Evolutionary conservation across 495 filamentous ascomycete genomes (phyloP), one percentile per base, ranked within the genome.

Genomic region (Corynascus novoguineensis): DNA sequence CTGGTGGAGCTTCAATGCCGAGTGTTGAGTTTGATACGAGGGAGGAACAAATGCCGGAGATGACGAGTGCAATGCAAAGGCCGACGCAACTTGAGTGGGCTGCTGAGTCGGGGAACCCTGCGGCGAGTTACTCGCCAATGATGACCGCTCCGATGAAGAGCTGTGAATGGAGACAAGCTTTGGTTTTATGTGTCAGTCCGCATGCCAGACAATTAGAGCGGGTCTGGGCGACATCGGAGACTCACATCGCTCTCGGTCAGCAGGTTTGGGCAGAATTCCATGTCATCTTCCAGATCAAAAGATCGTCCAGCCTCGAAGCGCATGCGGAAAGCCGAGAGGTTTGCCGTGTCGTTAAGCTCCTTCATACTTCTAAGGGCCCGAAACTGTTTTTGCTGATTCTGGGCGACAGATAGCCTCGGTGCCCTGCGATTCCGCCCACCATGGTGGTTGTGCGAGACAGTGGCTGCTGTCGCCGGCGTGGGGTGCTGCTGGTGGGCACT

Each of bases 161-260:
- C 89, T 91, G 73, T 90, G 92, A 57, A 83, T 79, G 27, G 75
- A 92, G 73, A 90, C 88, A 62, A 92, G 75, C 91, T 96, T 72
- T 34, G 22, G 4, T 7, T 17, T 11, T 24, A 63, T 51, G 60
- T 63, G 61, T 60, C 51, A 64, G 62, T 53, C 38, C 28, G 19
- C 29, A 35, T 32, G 38, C 42, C 48, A 51, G 35, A 46, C 52
- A 53, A 60, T 59, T 45, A 45, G 32, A 35, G 35, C 9, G 15
- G 22, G 28, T 19, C 17, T 45, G 22, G 32, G 12, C 31, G 12
- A 25, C 37, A 50, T 45, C 55, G 60, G 37, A 34, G 62, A 88
- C 91, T 81, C 84, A 96, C 92, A 83, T 98, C 93, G 73, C 85
- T 91, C 70, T 97, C 92, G 24, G 92, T 96, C 77, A 97, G 78